These are phyloP conservation scores for Sporobolomyces pararoseus DNA, from an alignment of 768 basidiomycete genomes.

Conservation along the genomic window DNA sequence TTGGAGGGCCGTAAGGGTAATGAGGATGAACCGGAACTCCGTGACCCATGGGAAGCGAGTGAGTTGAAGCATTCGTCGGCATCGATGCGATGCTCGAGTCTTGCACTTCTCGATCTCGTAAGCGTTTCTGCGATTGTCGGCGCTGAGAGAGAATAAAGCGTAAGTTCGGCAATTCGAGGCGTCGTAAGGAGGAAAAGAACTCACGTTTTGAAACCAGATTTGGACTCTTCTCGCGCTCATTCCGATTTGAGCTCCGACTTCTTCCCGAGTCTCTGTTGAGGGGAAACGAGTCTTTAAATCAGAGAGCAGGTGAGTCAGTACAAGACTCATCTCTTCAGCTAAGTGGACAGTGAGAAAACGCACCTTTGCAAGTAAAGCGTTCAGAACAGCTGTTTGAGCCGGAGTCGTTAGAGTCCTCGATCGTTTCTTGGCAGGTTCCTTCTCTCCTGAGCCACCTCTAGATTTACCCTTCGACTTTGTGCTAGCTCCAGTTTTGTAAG, in stretches of 20 bases:
- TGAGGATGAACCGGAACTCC: slow-evolving; percentile 13
- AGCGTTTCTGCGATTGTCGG: slow-evolving; percentile 40
- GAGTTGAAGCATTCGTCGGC: slow-evolving; percentile 6
- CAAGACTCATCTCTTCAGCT: background rate
- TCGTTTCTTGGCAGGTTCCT: slow-evolving; percentile 50
- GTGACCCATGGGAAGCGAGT: slow-evolving; percentile 3
- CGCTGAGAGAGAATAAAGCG: background rate
- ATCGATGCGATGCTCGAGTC: background rate
- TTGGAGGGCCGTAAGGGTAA: slow-evolving; percentile 9
- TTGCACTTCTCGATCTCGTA: slow-evolving; percentile 37
- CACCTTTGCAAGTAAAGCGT: slow-evolving; percentile 81
- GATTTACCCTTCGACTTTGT: slow-evolving; percentile 11
- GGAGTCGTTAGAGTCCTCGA: slow-evolving; percentile 80
- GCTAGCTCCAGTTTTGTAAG: slow-evolving; percentile 10
- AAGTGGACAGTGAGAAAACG: slow-evolving; percentile 15
- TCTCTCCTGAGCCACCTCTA: background rate
- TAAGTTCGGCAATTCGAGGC: no score
- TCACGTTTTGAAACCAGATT: slow-evolving; percentile 47
- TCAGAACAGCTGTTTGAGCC: slow-evolving; percentile 80
- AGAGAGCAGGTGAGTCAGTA: background rate
- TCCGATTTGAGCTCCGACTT: slow-evolving; percentile 81
- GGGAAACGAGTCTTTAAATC: slow-evolving; percentile 93
- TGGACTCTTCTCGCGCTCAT: slow-evolving; percentile 85
- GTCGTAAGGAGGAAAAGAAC: background rate
- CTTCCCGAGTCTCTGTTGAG: slow-evolving; percentile 78